phyloP scores from a whole-genome alignment of 169 alveolate species.

The Plasmodium gonderi region DNA sequence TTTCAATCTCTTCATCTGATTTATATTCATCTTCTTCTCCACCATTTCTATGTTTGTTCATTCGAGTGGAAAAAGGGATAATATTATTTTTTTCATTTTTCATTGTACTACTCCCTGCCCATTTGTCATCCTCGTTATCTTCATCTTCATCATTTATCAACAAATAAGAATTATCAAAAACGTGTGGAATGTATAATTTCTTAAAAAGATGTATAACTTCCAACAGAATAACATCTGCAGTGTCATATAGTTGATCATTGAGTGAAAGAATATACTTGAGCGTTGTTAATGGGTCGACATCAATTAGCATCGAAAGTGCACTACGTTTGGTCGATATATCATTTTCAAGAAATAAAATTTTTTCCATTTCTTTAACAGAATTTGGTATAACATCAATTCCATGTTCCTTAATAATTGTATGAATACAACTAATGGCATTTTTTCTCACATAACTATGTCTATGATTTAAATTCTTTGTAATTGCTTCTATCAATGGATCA shows the following conservation, averaged over 20 bases:
- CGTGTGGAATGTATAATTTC: conserved; percentile 80
- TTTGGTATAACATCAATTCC: conserved; percentile 93
- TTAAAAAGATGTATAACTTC: conserved; percentile 89
- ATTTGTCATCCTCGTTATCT: conserved; percentile 17
- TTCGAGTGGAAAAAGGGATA: neutral
- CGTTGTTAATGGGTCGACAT: conserved; percentile 89
- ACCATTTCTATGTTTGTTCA: conserved; percentile 6
- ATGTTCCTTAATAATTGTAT: conserved; percentile 89
- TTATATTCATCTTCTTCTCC: neutral
- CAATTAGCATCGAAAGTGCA: conserved; percentile 91
- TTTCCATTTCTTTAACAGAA: conserved; percentile 84
- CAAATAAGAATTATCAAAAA: conserved; percentile 73
- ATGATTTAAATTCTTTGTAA: conserved; percentile 92
- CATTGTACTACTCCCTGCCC: neutral
- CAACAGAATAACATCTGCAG: conserved; percentile 88
- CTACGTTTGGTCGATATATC: conserved; percentile 93
- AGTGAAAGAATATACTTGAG: conserved; percentile 87
- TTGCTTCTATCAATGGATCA: conserved; percentile 92
- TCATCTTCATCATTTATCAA: conserved; percentile 40
- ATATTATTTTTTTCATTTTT: too few relatives aligned
- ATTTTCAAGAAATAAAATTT: conserved; percentile 88
- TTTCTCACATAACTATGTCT: conserved; percentile 95
- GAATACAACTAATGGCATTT: conserved; percentile 93
- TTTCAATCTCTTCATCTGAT: conserved; percentile 35
- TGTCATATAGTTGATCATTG: conserved; percentile 80